phyloP scores from a whole-genome alignment of 176 grass and related monocot species.

The Oropetium thomaeum region DNA sequence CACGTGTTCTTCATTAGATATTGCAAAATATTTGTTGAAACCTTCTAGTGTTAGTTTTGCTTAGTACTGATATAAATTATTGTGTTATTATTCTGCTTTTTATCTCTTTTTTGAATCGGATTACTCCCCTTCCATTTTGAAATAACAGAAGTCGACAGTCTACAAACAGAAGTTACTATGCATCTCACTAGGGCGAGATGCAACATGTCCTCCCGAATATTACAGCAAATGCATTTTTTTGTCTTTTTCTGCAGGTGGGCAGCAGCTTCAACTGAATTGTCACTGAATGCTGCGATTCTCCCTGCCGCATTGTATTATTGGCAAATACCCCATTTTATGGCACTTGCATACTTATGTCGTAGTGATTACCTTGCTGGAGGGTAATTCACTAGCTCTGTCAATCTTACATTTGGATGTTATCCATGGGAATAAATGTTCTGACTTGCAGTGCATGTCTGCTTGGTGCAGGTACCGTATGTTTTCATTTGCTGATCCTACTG shows the following conservation, averaged over 20 bases:
- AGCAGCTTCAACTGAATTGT: constrained; percentile 75
- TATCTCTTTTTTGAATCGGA: too few relatives aligned
- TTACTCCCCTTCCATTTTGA: too few relatives aligned
- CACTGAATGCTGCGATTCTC: constrained; percentile 81
- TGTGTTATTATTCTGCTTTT: constrained; percentile 1
- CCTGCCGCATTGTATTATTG: constrained; percentile 90
- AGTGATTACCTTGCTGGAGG: constrained; percentile 91
- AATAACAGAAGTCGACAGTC: too few relatives aligned
- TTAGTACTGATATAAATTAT: not conserved
- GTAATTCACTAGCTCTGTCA: constrained; percentile 45
- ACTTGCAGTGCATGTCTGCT: constrained; percentile 27
- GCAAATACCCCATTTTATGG: constrained; percentile 99
- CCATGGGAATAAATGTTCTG: not conserved
- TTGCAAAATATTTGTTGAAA: not conserved
- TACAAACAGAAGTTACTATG: too few relatives aligned
- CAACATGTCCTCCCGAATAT: too few relatives aligned
- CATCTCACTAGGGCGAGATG: too few relatives aligned
- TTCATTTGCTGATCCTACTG: constrained; percentile 78
- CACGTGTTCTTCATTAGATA: not conserved
- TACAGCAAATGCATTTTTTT: not conserved
- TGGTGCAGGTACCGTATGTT: constrained; percentile 67
- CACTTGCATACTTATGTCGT: constrained; percentile 91
- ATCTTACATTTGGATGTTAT: not conserved
- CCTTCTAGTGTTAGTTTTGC: constrained; percentile 6
- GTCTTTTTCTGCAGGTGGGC: constrained; percentile 58